Conservation (phyloP, 805 yeast genomes). For the Jamesozyma gamospora region DNA sequence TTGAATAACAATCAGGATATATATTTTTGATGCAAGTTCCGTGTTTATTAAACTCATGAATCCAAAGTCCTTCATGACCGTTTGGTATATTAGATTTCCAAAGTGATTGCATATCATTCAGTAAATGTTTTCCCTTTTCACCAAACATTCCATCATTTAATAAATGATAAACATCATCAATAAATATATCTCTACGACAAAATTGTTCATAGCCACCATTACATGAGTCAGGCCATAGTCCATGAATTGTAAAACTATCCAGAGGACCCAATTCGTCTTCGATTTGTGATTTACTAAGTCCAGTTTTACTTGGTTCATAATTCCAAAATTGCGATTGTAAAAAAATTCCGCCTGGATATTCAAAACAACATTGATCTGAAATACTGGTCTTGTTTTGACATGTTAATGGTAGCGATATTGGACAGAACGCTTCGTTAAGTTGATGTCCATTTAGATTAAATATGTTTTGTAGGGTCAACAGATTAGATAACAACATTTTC, state of each 20-base stretch:
- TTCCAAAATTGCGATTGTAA: constrained; percentile 93
- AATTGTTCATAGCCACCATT: constrained; percentile 81
- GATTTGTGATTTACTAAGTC: constrained; percentile 16
- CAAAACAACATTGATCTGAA: constrained; percentile 70
- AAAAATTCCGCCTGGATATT: constrained; percentile 75
- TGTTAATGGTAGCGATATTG: constrained; percentile 47
- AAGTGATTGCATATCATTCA: constrained; percentile 43
- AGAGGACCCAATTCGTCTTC: constrained; percentile 46
- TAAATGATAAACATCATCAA: constrained; percentile 39
- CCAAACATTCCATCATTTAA: constrained; percentile 28
- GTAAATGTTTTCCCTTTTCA: constrained; percentile 37
- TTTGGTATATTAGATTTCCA: constrained; percentile 74
- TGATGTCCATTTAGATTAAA: too few relatives aligned
- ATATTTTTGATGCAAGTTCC: constrained; percentile 86
- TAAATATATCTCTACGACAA: constrained; percentile 54
- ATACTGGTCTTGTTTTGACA: constrained; percentile 49
- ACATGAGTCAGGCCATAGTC: constrained; percentile 85
- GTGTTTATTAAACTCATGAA: constrained; percentile 88
- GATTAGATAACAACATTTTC: too few relatives aligned
- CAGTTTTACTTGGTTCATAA: constrained; percentile 45
- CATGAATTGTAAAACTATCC: constrained; percentile 70
- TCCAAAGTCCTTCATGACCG: constrained; percentile 65
- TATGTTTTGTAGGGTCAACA: too few relatives aligned
- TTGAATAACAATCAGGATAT: constrained; percentile 57
- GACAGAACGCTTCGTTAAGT: constrained; percentile 32